These are phyloP conservation scores for Diaporthe sp. DNA, from an alignment of 2,329 filamentous ascomycete species.

Conservation along the genomic window DNA sequence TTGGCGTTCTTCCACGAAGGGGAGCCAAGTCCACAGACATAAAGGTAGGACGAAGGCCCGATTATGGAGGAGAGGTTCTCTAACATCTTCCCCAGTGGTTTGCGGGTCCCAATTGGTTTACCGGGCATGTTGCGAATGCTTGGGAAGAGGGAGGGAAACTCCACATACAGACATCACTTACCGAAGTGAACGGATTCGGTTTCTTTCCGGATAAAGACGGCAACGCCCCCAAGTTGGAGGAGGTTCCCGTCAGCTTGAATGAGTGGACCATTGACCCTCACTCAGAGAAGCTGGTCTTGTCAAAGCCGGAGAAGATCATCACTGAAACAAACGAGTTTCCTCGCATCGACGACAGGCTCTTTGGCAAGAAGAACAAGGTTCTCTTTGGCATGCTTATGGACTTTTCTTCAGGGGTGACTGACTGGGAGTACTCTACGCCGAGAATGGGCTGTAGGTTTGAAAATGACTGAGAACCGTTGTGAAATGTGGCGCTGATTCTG, in stretches of 20 bases:
- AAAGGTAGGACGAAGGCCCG: background rate
- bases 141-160: background rate
- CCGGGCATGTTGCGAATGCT: background rate
- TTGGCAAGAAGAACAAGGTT: background rate
- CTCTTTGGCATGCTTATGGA: background rate
- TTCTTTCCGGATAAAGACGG: background rate
- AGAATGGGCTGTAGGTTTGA: background rate
- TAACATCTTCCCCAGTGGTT: background rate
- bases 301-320: background rate
- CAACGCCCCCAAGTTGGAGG: background rate
- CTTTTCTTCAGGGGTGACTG: background rate
- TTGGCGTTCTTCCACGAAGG: background rate
- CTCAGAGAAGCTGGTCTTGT: background rate
- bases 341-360: background rate
- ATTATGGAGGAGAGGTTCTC: background rate
- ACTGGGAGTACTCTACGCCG: background rate
- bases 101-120: background rate
- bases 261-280: background rate
- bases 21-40: constrained; percentile 1
- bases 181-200: background rate
- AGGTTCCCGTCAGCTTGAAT: background rate
- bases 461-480: too few species aligned
- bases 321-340: background rate
- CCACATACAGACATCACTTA: background rate
- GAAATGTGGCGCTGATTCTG: background rate